Evolutionary conservation across 2,329 filamentous ascomycete genomes (phyloP).

Genomic region (Microascus cirrosus): DNA sequence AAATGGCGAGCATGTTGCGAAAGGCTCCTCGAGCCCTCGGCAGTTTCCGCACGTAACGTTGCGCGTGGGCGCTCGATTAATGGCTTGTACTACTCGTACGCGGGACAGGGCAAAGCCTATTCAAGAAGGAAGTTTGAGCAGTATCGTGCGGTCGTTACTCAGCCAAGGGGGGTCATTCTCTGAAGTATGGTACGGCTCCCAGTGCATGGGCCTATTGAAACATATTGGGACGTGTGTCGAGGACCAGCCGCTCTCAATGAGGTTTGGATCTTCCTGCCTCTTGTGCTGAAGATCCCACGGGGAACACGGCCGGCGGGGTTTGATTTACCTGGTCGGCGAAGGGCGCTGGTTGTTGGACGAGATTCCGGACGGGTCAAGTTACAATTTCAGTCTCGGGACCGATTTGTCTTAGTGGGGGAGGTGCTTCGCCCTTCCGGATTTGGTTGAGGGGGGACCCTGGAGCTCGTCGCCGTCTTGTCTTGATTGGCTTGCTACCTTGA

Average conservation of each 20-base stretch:
- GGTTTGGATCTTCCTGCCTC: not conserved
- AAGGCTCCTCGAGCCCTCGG: not conserved
- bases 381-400: too few species aligned
- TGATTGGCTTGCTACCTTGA: not conserved
- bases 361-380: too few species aligned
- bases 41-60: slow-evolving; percentile 1
- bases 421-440: not conserved
- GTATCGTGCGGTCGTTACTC: too few species aligned
- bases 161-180: too few species aligned
- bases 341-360: not conserved
- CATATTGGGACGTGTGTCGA: not conserved
- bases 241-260: not conserved
- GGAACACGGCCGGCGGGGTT: not conserved
- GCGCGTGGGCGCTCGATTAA: not conserved
- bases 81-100: not conserved
- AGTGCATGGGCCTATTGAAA: not conserved
- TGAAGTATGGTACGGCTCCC: too few species aligned
- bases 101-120: too few species aligned
- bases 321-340: slow-evolving; percentile 3
- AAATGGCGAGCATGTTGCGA: not conserved
- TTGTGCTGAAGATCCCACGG: not conserved
- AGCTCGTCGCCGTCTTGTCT: not conserved
- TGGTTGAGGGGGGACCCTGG: not conserved
- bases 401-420: too few species aligned
- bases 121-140: too few species aligned